A percentile compares a stretch with the other conserved stretches of the same genome.
Conservation (phyloP, 2,329 filamentous ascomycete species). For the Fusarium protoensiforme region DNA sequence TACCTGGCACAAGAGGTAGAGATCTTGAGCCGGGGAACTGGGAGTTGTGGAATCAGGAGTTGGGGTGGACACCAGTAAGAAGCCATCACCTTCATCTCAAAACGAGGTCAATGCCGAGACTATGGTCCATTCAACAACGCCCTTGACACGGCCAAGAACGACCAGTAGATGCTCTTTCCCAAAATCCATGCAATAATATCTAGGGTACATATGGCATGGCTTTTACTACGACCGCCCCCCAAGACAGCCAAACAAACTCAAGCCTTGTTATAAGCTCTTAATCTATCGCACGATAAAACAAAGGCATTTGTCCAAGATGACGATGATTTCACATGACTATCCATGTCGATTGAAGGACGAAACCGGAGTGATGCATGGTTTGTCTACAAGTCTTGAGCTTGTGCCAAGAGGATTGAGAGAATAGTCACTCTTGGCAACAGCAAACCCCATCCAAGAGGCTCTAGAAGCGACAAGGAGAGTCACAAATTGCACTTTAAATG, state of each 20-base stretch:
- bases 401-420: slow-evolving; percentile 50
- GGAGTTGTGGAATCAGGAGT: not conserved
- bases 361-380: slow-evolving; percentile 51
- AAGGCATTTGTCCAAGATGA: not conserved
- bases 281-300: not conserved
- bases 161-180: not conserved
- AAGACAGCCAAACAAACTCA: not conserved
- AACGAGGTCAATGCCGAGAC: not conserved
- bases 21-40: no score
- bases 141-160: not conserved
- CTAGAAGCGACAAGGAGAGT: not conserved
- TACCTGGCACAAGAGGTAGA: rapidly evolving
- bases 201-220: not conserved
- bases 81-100: not conserved
- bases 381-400: slow-evolving; percentile 57
- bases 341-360: slow-evolving; percentile 47
- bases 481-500: no score
- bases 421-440: slow-evolving; percentile 52
- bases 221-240: not conserved
- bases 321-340: not conserved
- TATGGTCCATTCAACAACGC: not conserved
- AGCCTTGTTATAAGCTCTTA: not conserved
- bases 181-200: not conserved
- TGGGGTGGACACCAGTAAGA: not conserved
- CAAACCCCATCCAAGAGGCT: not conserved